Conservation (phyloP, 1,284 basidiomycete species). For the Sphaerobolus stellatus region DNA sequence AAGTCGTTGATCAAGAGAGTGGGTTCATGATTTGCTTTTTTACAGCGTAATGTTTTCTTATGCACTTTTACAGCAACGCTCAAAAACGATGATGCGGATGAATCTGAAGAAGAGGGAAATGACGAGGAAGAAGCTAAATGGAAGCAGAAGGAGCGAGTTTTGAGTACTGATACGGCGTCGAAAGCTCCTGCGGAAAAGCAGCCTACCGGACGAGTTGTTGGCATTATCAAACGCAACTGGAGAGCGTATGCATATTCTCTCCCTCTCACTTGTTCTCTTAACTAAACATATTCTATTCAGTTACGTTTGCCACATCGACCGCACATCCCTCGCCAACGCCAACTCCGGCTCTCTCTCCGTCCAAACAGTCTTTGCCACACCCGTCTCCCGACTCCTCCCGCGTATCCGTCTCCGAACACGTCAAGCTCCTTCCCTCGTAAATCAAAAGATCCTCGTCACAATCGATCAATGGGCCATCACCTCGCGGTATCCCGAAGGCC, state of each 20-base stretch:
- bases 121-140: conserved; percentile 54
- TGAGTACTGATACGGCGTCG: conserved; percentile 25
- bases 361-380: conserved; percentile 94
- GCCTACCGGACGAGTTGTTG: conserved; percentile 91
- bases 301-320: conserved; percentile 96
- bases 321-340: conserved; percentile 79
- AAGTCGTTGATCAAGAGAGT: conserved; percentile 93
- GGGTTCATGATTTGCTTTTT: conserved; percentile 25
- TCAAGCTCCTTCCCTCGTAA: conserved; percentile 85
- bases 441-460: conserved; percentile 94
- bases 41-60: background rate
- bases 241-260: conserved; percentile 59
- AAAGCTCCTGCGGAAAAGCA: conserved; percentile 57
- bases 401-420: conserved; percentile 93
- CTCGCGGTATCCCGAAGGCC: conserved; percentile 94
- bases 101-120: conserved; percentile 59
- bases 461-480: conserved; percentile 90
- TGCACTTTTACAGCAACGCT: conserved; percentile 58
- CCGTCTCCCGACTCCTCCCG: conserved; percentile 88
- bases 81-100: conserved; percentile 88
- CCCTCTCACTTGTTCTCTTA: conserved; percentile 7
- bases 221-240: conserved; percentile 95
- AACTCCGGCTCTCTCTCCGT: conserved; percentile 80
- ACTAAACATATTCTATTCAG: conserved; percentile 35
- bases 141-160: conserved; percentile 29